A percentile compares a stretch with the other conserved stretches of the same genome.
Evolutionary conservation across 371 early-diverging fungal species (phyloP).

Genomic region (Lichtheimia hyalospora): DNA sequence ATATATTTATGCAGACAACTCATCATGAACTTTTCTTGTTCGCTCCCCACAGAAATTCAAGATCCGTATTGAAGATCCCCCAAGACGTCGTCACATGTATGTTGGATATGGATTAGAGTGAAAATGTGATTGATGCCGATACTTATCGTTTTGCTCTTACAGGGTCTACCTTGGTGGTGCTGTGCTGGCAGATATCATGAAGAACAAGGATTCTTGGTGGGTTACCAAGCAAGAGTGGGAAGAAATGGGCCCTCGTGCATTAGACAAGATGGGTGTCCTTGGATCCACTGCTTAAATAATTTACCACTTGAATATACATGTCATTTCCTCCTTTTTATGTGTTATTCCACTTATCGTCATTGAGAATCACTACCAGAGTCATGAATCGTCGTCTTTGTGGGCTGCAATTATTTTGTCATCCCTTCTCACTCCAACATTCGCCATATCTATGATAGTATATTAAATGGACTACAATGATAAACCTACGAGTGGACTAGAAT

Average conservation of each 20-base stretch:
- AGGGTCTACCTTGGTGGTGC: conserved; percentile 97
- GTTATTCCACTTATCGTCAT: too few species aligned
- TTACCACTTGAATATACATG: too few species aligned
- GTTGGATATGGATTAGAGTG: neutral
- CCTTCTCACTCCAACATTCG: too few species aligned
- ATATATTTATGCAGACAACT: neutral
- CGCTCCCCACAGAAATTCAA: conserved; percentile 87
- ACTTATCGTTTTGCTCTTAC: neutral
- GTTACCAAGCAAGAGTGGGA: conserved; percentile 93
- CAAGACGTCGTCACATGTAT: conserved; percentile 93
- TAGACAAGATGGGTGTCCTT: conserved; percentile 70
- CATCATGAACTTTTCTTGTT: neutral
- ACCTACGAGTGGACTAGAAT: too few species aligned
- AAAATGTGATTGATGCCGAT: neutral
- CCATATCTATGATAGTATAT: too few species aligned
- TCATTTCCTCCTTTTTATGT: too few species aligned
- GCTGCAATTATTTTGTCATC: too few species aligned
- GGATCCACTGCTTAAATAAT: conserved; percentile 39
- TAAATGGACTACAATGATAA: too few species aligned
- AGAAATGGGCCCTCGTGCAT: conserved; percentile 83
- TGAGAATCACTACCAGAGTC: too few species aligned
- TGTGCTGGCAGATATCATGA: conserved; percentile 95
- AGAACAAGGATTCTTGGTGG: conserved; percentile 91
- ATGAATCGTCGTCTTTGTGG: too few species aligned
- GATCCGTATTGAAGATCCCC: conserved; percentile 96